These are phyloP conservation scores for Lyophyllum shimeji DNA, from an alignment of 768 basidiomycete genomes.

Conservation along the genomic window DNA sequence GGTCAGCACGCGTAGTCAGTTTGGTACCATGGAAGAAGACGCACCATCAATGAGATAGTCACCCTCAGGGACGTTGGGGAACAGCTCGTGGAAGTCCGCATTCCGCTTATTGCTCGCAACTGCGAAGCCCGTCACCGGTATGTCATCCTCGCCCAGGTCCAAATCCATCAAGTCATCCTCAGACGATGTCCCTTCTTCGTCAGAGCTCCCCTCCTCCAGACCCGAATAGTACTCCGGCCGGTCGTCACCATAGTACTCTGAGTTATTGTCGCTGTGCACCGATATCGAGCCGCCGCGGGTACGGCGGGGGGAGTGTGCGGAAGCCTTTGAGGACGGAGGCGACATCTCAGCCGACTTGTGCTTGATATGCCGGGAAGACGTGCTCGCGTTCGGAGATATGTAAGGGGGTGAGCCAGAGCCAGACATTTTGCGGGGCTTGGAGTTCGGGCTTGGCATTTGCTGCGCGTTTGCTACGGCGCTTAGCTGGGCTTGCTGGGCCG, in stretches of 20 bases:
- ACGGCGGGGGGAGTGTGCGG: not conserved
- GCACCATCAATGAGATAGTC: constrained; percentile 98
- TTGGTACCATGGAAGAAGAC: constrained; percentile 22
- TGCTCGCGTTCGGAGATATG: constrained; percentile 25
- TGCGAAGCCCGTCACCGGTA: constrained; percentile 94
- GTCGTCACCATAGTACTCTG: constrained; percentile 31
- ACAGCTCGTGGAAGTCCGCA: constrained; percentile 93
- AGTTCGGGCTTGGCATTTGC: constrained; percentile 2
- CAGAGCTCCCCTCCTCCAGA: constrained; percentile 32
- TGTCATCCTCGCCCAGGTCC: constrained; percentile 67
- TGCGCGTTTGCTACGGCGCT: constrained; percentile 22
- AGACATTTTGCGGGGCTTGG: constrained; percentile 7
- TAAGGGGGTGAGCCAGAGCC: constrained; percentile 24
- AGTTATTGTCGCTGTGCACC: constrained; percentile 30
- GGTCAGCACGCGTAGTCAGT: not conserved
- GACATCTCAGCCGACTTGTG: constrained; percentile 30
- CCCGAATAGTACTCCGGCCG: constrained; percentile 39
- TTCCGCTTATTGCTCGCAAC: constrained; percentile 95
- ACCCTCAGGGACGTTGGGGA: constrained; percentile 85
- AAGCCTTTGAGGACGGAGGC: constrained; percentile 29
- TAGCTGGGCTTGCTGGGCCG: constrained; percentile 45
- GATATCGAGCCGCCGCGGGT: constrained; percentile 21
- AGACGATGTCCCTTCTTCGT: constrained; percentile 30
- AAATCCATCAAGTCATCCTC: constrained; percentile 38
- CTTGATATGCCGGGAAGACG: constrained; percentile 25